Evolutionary conservation across 805 yeast genomes (phyloP), one percentile per base, ranked within the genome.

Genomic region (Zygosaccharomyces bisporus): DNA sequence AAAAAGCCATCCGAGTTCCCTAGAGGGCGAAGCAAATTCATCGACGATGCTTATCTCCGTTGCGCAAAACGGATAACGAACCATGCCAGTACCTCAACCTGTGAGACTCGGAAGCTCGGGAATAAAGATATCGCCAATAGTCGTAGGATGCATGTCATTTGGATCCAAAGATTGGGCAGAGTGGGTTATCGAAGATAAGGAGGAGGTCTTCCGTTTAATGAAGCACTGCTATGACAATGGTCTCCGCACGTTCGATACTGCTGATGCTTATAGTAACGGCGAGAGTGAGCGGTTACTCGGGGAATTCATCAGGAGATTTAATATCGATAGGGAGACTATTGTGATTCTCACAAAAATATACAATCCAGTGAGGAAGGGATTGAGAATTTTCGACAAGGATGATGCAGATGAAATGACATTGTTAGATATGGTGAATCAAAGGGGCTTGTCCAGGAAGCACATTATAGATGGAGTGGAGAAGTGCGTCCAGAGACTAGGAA

Each of bases 111-210:
- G n/a, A n/a, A n/a, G n/a, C n/a, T n/a, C 79, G 0, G 82, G 82
- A 1, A 62, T 78, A 34, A 68, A 70, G 49, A 66, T 77, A 27
- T 71, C 80, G 24, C 68, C 69, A 27, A 56, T 77, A 17, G 66
- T 78, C 43, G 72, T 77, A 8, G 83, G 82, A 6, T 75, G 79
- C 51, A 76, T 77, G 82, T 61, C 75, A 2, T 74, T 61, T 52
- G 81, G 82, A 9, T 44, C 46, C n/a, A 71, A 71, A 48, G 32
- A 42, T 2, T 73, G 75, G 75, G 64, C 64, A 2, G 66, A 64
- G 8, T 73, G 76, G 76, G 69, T 72, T 31, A 49, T 68, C 34
- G 75, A 71, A 13, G 78, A 76, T 47, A 76, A 76, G 46, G 76
- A 72, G 13, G 50, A 66, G 50, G 68, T 72, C n/a, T 71, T 75